Evolutionary conservation across 305 asterid species (phyloP), one percentile per base, ranked within the genome.

Genomic region (Solanum hybrid): DNA sequence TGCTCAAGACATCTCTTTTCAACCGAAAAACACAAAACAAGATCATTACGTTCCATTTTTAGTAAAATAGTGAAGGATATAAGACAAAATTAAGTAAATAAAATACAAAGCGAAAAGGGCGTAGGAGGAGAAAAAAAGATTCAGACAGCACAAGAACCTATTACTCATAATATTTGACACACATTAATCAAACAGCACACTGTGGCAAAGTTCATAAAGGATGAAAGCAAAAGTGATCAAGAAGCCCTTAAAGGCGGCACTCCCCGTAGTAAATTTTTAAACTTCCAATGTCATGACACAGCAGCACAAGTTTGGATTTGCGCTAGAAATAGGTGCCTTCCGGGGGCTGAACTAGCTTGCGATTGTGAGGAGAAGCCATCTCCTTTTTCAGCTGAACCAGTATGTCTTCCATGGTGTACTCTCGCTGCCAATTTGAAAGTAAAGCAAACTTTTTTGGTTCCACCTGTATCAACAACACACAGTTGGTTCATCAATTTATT

Each of bases 261-360:
- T 51, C n/a, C 37, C 37, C 86, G 26, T 29, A 8, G 74, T 84
- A 84, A 84, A 84, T 10, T 84, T 57, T 82, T 29, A 51, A 24
- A 84, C 74, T 84, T 84, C 87, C 87, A 84, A 84, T 84, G 73
- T 83, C 87, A 46, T 46, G 87, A 83, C 87, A 83, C 73, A 46
- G 87, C 37, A 29, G 12, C 40, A 83, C 74, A 84, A 84, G 64
- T 83, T 75, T 46, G 64, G 87, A 82, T 46, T 20, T 29, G 74
- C 93, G 74, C 93, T 94, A 94, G 93, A 93, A 94, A 80, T 57
- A 92, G 86, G 95, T 92, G 29, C 95, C 95, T 92, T 94, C 95
- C 0, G 94, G 93, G 31, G 96, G 96, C 86, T 94, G 96, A 51
- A 91, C 94, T 10, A 94, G 94, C 92, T 93, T 94, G 5, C 95